These are phyloP conservation scores for Daldinia caldariorum DNA, from an alignment of 495 filamentous ascomycete species.

Conservation along the genomic window DNA sequence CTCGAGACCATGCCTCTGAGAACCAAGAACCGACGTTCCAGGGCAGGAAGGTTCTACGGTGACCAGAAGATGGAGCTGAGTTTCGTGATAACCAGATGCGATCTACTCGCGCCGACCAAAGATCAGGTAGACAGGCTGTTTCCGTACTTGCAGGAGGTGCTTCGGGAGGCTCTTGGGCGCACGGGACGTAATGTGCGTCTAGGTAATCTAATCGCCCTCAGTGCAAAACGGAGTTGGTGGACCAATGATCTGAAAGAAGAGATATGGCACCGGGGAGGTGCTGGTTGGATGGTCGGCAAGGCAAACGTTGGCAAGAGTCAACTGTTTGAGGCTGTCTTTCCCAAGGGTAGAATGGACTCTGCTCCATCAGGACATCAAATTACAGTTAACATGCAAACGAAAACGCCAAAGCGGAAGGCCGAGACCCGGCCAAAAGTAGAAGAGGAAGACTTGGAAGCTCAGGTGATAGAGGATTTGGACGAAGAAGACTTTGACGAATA, in stretches of 20 bases:
- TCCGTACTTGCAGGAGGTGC: conserved; percentile 77
- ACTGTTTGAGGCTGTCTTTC: conserved; percentile 85
- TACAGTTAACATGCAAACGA: conserved; percentile 44
- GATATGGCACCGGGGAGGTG: conserved; percentile 81
- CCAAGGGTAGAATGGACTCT: conserved; percentile 73
- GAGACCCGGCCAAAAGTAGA: conserved; percentile 26
- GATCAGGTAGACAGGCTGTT: conserved; percentile 82
- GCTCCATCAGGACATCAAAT: conserved; percentile 49
- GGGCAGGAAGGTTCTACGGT: conserved; percentile 66
- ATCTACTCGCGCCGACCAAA: conserved; percentile 83
- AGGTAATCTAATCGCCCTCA: conserved; percentile 86
- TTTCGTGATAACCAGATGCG: conserved; percentile 89
- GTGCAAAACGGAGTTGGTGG: conserved; percentile 87
- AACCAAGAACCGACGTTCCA: conserved; percentile 78
- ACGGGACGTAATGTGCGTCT: conserved; percentile 70
- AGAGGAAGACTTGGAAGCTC: conserved; percentile 43
- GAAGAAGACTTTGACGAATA: conserved; percentile 44
- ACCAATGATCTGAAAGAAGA: conserved; percentile 85
- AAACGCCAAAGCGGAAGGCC: conserved; percentile 11
- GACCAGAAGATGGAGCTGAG: conserved; percentile 74
- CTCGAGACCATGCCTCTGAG: conserved; percentile 73
- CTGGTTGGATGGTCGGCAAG: conserved; percentile 97
- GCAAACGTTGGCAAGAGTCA: conserved; percentile 97
- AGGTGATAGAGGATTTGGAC: conserved; percentile 37
- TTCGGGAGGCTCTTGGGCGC: conserved; percentile 75